These are phyloP conservation scores for Aspergillus sclerotiicarbonarius DNA, from an alignment of 495 filamentous ascomycete species.

Conservation along the genomic window DNA sequence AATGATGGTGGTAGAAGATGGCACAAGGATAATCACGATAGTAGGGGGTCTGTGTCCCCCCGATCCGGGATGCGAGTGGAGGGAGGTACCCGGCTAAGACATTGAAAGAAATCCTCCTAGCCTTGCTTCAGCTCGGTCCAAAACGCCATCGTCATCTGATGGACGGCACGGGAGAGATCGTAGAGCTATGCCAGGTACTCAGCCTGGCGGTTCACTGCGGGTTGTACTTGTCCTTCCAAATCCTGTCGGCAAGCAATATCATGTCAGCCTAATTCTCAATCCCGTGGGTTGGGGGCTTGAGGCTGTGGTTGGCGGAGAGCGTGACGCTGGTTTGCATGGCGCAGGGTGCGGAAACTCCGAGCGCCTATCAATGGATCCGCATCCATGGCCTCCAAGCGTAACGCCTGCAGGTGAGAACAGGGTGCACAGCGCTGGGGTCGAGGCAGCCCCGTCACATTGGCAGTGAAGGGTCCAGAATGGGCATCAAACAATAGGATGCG, in stretches of 20 bases:
- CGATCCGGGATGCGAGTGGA: not conserved
- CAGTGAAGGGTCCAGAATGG: conserved; percentile 11
- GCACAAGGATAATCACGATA: not conserved
- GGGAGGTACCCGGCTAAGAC: not conserved
- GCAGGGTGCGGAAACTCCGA: conserved; percentile 18
- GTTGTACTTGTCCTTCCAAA: conserved; percentile 96
- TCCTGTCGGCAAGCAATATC: conserved; percentile 53
- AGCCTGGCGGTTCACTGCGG: conserved; percentile 47
- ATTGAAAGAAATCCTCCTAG: not conserved
- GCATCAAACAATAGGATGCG: conserved; percentile 2
- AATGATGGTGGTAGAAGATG: not conserved
- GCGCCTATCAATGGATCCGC: conserved; percentile 25
- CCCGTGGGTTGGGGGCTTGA: conserved; percentile 5
- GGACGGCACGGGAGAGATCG: not conserved
- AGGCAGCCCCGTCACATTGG: conserved; percentile 10
- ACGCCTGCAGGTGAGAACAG: conserved; percentile 20
- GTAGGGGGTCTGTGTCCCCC: not conserved
- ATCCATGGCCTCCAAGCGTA: conserved; percentile 14
- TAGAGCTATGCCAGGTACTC: not conserved
- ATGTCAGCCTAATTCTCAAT: conserved; percentile 20
- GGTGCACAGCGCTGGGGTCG: conserved; percentile 10
- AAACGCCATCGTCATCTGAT: not conserved
- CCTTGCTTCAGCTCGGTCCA: not conserved
- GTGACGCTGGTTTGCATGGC: conserved; percentile 24
- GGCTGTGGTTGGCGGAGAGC: conserved; percentile 22